phyloP scores from a whole-genome alignment of 108 stramenopile species.

The Skeletonema potamos region DNA sequence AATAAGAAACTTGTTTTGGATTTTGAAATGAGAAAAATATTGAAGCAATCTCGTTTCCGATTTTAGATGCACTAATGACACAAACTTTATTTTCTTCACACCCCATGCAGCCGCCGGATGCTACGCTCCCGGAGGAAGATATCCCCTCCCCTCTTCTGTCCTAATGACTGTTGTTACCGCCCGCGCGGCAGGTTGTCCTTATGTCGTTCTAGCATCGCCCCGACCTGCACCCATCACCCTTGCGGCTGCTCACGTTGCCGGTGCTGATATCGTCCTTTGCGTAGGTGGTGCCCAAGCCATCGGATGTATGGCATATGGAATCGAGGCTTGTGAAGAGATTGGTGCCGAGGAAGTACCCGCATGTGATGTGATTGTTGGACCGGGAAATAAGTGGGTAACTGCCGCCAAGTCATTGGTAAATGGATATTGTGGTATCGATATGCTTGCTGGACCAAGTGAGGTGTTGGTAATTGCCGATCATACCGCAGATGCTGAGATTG shows the following conservation, averaged over 20 bases:
- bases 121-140: constrained; percentile 98
- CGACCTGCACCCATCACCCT: constrained; percentile 90
- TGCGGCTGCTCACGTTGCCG: constrained; percentile 89
- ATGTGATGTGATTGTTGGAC: constrained; percentile 98
- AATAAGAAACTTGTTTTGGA: no score
- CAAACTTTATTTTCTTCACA: background rate
- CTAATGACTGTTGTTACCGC: constrained; percentile 98
- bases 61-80: background rate
- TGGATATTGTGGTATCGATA: constrained; percentile 96
- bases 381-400: constrained; percentile 99
- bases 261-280: constrained; percentile 86
- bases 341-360: constrained; percentile 48
- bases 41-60: background rate
- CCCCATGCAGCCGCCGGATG: constrained; percentile 85
- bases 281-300: constrained; percentile 98
- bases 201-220: constrained; percentile 92
- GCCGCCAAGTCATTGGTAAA: constrained; percentile 95
- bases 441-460: constrained; percentile 98
- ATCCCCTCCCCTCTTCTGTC: constrained; percentile 96
- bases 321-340: constrained; percentile 31
- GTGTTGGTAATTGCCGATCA: constrained; percentile 96
- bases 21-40: no score
- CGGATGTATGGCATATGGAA: constrained; percentile 93
- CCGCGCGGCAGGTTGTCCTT: constrained; percentile 91
- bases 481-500: constrained; percentile 86